Evolutionary conservation across 2,329 filamentous ascomycete species (phyloP).

Genomic region (Ceratocystis smalleyi): DNA sequence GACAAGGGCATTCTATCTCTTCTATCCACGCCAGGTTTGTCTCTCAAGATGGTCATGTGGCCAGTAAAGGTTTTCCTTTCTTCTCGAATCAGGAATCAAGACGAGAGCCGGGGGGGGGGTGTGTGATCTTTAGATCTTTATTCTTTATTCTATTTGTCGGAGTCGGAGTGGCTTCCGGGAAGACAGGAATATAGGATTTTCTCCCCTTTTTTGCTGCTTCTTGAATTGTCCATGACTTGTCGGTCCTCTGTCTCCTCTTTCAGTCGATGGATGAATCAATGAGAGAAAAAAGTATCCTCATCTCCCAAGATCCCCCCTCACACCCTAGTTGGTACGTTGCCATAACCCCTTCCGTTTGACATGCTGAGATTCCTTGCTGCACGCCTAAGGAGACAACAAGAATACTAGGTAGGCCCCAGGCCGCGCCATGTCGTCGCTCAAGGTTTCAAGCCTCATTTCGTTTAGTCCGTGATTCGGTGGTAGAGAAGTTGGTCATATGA

Average conservation of each 20-base stretch:
- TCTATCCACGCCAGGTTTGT: conserved; percentile 4
- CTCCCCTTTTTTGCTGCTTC: background rate
- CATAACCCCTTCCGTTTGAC: background rate
- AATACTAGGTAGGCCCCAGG: background rate
- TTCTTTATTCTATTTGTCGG: background rate
- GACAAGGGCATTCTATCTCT: conserved; percentile 5
- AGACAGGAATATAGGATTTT: background rate
- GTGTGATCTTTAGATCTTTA: background rate
- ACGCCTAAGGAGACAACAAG: conserved; percentile 12
- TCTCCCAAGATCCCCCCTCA: background rate
- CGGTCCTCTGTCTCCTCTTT: background rate
- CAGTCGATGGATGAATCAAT: background rate
- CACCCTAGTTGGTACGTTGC: background rate
- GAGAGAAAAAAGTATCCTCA: background rate
- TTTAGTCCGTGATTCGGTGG: conserved; percentile 2
- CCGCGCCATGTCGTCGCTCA: background rate
- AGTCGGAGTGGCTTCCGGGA: background rate
- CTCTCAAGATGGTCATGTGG: conserved; percentile 15
- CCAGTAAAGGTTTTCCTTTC: conserved; percentile 14
- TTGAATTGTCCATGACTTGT: background rate
- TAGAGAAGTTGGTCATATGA: conserved; percentile 8
- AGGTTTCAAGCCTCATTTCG: conserved; percentile 4
- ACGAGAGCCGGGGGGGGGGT: background rate
- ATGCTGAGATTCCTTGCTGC: background rate
- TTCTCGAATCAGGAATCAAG: conserved; percentile 1